Base-by-base conservation (phyloP, 1,284 basidiomycete species). In the Bondarzewia mesenterica region DNA sequence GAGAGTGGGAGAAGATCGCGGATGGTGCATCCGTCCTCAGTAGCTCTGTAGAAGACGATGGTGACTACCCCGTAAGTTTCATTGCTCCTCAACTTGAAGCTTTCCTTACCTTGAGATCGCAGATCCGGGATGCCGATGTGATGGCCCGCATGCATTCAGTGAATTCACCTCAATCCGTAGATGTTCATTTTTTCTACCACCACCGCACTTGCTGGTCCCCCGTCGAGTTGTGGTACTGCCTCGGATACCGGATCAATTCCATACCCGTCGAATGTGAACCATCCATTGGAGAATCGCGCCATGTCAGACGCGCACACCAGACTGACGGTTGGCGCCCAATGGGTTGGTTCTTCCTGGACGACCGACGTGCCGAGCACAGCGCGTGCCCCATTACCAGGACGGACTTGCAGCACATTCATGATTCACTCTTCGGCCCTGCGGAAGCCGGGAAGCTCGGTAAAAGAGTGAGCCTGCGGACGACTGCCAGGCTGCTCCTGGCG, bases 291-390 rank as follows among this genome's bases (percentile, higher is more conserved):
- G n/a, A n/a, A n/a, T n/a, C n/a, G n/a, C n/a, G n/a, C n/a, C n/a
- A n/a, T n/a, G n/a, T n/a, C n/a, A n/a, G n/a, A n/a, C n/a, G n/a
- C n/a, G n/a, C n/a, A n/a, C n/a, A n/a, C n/a, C n/a, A n/a, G n/a
- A n/a, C n/a, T n/a, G n/a, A n/a, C n/a, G n/a, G n/a, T n/a, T n/a
- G n/a, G n/a, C n/a, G n/a, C n/a, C n/a, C n/a, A n/a, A n/a, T 45
- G 15, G 44, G 44, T 7, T 45, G 44, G 44, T 45, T 32, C 29
- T 27, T 35, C 16, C 27, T 45, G 7, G 44, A 45, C 27, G n/a
- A 35, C 16, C 16, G 18, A 14, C 26, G 29, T 18, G 29, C 15
- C 20, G 44, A 45, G 21, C 25, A 18, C 44, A 32, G 44, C 29
- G 21, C 21, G 26, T 45, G 45, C 35, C 3, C n/a, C 10, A 16